Base-by-base conservation (phyloP, 106 monocot genomes). In the Dactylorhiza incarnata region DNA sequence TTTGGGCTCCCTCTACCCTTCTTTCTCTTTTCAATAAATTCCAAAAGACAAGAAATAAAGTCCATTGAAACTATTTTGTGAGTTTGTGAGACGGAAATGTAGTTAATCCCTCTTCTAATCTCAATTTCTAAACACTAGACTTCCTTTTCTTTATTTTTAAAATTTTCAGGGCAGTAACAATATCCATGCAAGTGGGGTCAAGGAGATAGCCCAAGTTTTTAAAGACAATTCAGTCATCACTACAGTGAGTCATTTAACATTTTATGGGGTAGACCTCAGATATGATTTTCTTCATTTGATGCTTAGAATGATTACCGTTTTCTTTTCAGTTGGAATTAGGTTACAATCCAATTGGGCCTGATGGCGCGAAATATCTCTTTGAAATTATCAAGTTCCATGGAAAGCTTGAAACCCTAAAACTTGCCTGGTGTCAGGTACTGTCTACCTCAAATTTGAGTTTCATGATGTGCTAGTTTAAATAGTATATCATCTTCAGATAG, bases 281-380 rank as follows among this genome's bases (percentile, higher is more conserved):
- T 72, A 11, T 12, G 23, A 72, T 17, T 23, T 72, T 72, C 43
- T n/a, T 26, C 56, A 25, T 66, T 75, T 75, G 20, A 77, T 76
- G 29, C 50, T 25, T 71, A 77, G 47, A 61, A 1, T 48, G 37
- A 56, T 61, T 43, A 46, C 4, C 68, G 1, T 76, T 85, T 14
- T 67, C 76, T 25, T 73, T 14, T 76, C 79, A 99, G 99, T 81
- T 99, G 82, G 99, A 99, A 82, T 80, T 99, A 72, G 89, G 99
- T 45, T 99, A 99, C 77, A 99, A 99, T 67, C 99, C 94, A n/a
- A 89, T 99, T 20, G 99, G 99, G 17, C 82, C 99, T 67, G 94
- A 99, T 26, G 99, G 99, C 4, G 92, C 73, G 53, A 90, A 88
- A 75, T 78, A 85, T 84, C 62, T 99, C 13, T 94, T 85, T 74